Conservation (phyloP, 2,329 filamentous ascomycete species). For the Fusarium penzigii region DNA sequence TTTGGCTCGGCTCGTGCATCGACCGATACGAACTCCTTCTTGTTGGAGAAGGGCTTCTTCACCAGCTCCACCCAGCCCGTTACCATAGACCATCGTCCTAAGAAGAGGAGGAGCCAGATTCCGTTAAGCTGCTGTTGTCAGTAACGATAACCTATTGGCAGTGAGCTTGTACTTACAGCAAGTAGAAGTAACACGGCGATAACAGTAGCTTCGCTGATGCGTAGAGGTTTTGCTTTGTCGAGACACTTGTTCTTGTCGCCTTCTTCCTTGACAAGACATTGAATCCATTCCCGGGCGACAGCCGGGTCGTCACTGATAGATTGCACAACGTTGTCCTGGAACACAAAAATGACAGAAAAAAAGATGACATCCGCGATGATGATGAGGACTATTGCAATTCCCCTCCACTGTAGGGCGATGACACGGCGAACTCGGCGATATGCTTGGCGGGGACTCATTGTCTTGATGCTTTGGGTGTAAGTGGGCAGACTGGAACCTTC, state of each 20-base stretch:
- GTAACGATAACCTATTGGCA: neutral
- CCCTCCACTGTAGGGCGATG: conserved; percentile 90
- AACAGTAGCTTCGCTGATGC: conserved; percentile 75
- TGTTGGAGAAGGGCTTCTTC: conserved; percentile 48
- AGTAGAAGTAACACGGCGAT: conserved; percentile 81
- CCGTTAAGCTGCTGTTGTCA: conserved; percentile 66
- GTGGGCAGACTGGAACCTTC: conserved; percentile 69
- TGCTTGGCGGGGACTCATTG: conserved; percentile 80
- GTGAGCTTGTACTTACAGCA: conserved; percentile 56
- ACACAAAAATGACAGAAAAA: conserved; percentile 89
- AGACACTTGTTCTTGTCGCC: conserved; percentile 68
- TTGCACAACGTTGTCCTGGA: conserved; percentile 73
- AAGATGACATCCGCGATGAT: conserved; percentile 92
- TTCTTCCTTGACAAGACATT: conserved; percentile 62
- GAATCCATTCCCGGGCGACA: conserved; percentile 65
- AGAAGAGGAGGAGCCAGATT: conserved; percentile 79
- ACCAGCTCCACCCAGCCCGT: conserved; percentile 76
- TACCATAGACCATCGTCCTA: conserved; percentile 83
- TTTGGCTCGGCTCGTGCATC: conserved; percentile 69
- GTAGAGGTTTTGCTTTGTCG: conserved; percentile 57
- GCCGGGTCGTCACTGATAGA: conserved; percentile 54
- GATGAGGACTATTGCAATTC: conserved; percentile 84
- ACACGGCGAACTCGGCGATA: conserved; percentile 86
- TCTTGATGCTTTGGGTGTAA: conserved; percentile 73
- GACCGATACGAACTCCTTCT: conserved; percentile 84